Base-by-base conservation (phyloP, 1,139 yeast genomes). In the Saccharomyces hybrid region DNA sequence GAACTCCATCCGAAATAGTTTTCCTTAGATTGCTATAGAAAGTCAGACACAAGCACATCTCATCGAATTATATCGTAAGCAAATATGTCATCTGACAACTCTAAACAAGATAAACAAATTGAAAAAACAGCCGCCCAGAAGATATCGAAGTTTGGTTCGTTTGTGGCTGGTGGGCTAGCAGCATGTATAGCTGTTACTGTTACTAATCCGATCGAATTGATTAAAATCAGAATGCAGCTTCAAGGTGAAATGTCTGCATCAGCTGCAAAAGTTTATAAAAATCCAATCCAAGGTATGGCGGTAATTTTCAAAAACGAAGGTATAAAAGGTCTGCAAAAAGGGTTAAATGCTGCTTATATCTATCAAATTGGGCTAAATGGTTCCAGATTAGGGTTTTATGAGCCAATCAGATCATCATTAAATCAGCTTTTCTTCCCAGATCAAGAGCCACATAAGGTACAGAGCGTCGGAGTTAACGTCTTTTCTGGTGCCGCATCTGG, bases 111-210 rank as follows among this genome's bases (percentile, higher is more conserved):
- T 23, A 57, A 57, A 26, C 51, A 59, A 34, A 55, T 62, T 16
- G 63, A 64, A 54, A 70, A 69, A 59, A 62, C 74, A 4, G 78
- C 78, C 2, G 78, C 81, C 9, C 83, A 82, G 65, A 75, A 78
- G 62, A 79, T 85, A 14, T 78, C 86, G 34, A 73, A 78, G 49
- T 63, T 80, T 8, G 96, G 97, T 27, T 96, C 97, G 3, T 90
- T 91, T 64, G 68, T 85, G 5, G 97, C 97, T 13, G 99, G 98
- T 55, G 97, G 96, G 5, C 62, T 89, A 9, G 99, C 99, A 1
- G 97, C 98, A 2, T 91, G 98, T 74, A 95, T 96, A 53, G 98
- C 99, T 0, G 99, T 93, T 42, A 93, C 97, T 0, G 86, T 91
- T 70, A 91, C 98, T 9, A 93, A 93, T 68, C 99, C 99, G 7